Evolutionary conservation across 306 rosid genomes (phyloP), one percentile per base, ranked within the genome.

Genomic region (Prunus dulcis): DNA sequence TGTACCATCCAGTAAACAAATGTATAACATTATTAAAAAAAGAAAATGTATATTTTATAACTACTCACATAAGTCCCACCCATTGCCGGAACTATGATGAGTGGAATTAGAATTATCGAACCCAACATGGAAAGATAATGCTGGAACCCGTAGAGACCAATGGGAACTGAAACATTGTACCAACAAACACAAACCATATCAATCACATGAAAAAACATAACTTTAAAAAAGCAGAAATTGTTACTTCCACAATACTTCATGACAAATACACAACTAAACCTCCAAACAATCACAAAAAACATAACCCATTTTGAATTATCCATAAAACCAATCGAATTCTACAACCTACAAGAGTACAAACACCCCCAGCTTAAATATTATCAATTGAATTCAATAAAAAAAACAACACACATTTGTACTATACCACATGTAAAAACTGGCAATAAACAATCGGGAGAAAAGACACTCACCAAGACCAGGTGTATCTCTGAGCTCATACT

Each of bases 1-100:
- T 76, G 41, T 77, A 72, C 73, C 70, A 72, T 13, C 51, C 73
- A 22, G 17, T 53, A 57, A 41, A 66, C 12, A 73, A n/a, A 50
- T 2, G 12, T 28, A 47, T 76, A 25, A n/a, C 38, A 62, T 50
- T 38, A 38, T n/a, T n/a, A n/a, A n/a, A n/a, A n/a, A 34, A 10
- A 32, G 0, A 27, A 27, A 27, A 27, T 23, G 4, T 9, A 9
- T 32, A 46, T 23, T 1, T 7, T 57, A 23, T 22, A 68, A 75
- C 67, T 18, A 89, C 99, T 92, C 86, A 96, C 99, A 41, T 87
- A 80, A 84, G 87, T 82, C 74, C 99, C 99, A 82, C 99, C 99
- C 99, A 96, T 96, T n/a, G 99, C 98, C 12, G 99, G 98, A 81
- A 89, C 99, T 32, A 92, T 88, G 66, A 92, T 93, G 50, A 96